These are phyloP conservation scores for Limnanthes douglasii DNA, from an alignment of 345 rosid species.

Conservation along the genomic window DNA sequence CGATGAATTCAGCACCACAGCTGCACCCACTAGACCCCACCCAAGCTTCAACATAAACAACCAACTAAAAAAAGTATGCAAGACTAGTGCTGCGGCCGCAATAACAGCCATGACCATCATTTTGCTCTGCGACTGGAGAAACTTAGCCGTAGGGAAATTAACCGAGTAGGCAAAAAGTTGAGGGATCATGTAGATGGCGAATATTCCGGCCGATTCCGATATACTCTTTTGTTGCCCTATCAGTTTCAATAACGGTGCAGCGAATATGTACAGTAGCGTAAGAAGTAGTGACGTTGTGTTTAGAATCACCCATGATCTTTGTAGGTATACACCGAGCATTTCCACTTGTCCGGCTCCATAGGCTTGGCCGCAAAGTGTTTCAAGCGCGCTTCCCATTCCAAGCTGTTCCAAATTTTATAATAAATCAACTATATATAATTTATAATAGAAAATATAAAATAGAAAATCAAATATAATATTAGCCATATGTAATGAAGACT, in stretches of 20 bases:
- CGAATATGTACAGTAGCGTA: constrained; percentile 43
- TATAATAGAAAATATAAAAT: background rate
- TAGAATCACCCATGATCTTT: constrained; percentile 86
- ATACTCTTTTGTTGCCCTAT: constrained; percentile 64
- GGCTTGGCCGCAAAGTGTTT: constrained; percentile 93
- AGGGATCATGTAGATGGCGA: constrained; percentile 78
- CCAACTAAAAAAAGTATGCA: constrained; percentile 64
- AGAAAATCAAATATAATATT: background rate
- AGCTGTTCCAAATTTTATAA: constrained; percentile 22
- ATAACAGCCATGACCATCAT: constrained; percentile 73
- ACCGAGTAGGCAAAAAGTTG: constrained; percentile 66
- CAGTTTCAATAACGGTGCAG: constrained; percentile 24
- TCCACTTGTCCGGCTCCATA: constrained; percentile 70
- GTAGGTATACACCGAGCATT: constrained; percentile 85
- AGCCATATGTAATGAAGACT: background rate
- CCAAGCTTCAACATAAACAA: constrained; percentile 34
- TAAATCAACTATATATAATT: background rate
- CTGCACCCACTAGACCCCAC: constrained; percentile 71
- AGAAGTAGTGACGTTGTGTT: constrained; percentile 40
- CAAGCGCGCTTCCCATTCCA: constrained; percentile 98
- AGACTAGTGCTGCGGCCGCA: constrained; percentile 30
- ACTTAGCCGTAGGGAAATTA: constrained; percentile 72
- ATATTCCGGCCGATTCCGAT: constrained; percentile 51
- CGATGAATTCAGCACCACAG: constrained; percentile 46
- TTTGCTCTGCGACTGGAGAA: constrained; percentile 87